Conservation (phyloP, 768 basidiomycete genomes). For the Cyclocybe cylindracea region DNA sequence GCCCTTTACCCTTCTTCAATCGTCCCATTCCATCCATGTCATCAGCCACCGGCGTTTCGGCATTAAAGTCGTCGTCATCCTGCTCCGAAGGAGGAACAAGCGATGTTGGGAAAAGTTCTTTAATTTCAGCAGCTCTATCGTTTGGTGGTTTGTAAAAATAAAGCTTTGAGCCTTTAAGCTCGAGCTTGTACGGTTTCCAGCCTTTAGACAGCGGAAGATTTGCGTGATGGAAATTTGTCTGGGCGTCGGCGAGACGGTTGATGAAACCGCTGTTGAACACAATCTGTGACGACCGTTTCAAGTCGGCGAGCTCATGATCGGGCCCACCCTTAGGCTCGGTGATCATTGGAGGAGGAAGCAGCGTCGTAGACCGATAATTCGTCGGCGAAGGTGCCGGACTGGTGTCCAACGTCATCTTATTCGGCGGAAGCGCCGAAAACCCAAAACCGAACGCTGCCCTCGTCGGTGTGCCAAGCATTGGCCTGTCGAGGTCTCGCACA, state of each 20-base stretch:
- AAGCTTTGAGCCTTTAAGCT: conserved; percentile 82
- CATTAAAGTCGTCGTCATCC: conserved; percentile 28
- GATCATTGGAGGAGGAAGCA: conserved; percentile 52
- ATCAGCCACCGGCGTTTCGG: conserved; percentile 7
- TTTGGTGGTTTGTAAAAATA: conserved; percentile 85
- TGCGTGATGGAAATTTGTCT: conserved; percentile 32
- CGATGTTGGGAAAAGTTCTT: conserved; percentile 72
- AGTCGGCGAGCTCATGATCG: conserved; percentile 29
- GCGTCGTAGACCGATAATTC: conserved; percentile 27
- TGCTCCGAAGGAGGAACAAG: conserved; percentile 57
- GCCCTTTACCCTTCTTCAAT: conserved; percentile 30
- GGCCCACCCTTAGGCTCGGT: conserved; percentile 37
- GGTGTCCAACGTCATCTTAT: conserved; percentile 3
- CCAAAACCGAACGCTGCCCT: conserved; percentile 22
- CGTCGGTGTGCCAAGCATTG: conserved; percentile 16
- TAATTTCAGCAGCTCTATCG: conserved; percentile 64
- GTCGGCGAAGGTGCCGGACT: conserved; percentile 11
- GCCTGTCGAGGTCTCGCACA: conserved; percentile 10
- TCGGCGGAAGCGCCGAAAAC: conserved; percentile 14
- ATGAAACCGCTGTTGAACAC: conserved; percentile 75
- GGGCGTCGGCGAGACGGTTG: conserved; percentile 64
- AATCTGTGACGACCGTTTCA: conserved; percentile 76
- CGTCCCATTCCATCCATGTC: conserved; percentile 18
- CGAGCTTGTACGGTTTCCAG: conserved; percentile 87
- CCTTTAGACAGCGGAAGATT: conserved; percentile 54